Percentiles rank a stretch among this genome's conserved stretches.
phyloP scores from a whole-genome alignment of 257 asterid genomes.

The Ophiorrhiza pumila region DNA sequence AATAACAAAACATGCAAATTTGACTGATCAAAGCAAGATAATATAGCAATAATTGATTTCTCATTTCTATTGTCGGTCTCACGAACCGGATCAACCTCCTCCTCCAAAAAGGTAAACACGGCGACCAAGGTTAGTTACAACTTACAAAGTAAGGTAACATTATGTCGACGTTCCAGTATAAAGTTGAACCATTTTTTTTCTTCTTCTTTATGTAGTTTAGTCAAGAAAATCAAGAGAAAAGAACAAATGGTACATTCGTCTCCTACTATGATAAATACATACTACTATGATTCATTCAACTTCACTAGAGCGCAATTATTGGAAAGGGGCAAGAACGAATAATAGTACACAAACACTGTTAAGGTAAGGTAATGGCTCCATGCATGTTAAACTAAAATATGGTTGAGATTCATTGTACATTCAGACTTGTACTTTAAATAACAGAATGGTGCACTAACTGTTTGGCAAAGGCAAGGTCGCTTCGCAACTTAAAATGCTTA shows the following conservation, averaged over 20 bases:
- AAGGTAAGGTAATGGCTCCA: too few species aligned
- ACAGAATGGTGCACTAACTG: too few species aligned
- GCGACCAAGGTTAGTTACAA: background rate
- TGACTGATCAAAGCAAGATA: conserved; percentile 18
- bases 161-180: background rate
- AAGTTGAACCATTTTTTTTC: background rate
- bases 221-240: background rate
- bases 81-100: background rate
- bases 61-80: conserved; percentile 5
- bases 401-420: too few species aligned
- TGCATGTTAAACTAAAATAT: too few species aligned
- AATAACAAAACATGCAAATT: conserved; percentile 7
- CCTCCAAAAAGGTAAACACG: too few species aligned
- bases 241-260: background rate
- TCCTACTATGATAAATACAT: background rate
- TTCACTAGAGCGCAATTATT: too few species aligned
- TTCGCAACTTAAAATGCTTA: background rate
- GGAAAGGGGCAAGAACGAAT: too few species aligned
- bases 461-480: background rate
- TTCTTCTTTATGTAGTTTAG: background rate
- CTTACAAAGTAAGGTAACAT: background rate
- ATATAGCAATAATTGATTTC: conserved; percentile 4
- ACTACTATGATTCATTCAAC: too few species aligned
- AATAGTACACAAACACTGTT: too few species aligned
- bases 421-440: too few species aligned